Evolutionary conservation across 228 moss, liverwort and hornwort genomes (phyloP).

Genomic region (Sphagnum fallax): DNA sequence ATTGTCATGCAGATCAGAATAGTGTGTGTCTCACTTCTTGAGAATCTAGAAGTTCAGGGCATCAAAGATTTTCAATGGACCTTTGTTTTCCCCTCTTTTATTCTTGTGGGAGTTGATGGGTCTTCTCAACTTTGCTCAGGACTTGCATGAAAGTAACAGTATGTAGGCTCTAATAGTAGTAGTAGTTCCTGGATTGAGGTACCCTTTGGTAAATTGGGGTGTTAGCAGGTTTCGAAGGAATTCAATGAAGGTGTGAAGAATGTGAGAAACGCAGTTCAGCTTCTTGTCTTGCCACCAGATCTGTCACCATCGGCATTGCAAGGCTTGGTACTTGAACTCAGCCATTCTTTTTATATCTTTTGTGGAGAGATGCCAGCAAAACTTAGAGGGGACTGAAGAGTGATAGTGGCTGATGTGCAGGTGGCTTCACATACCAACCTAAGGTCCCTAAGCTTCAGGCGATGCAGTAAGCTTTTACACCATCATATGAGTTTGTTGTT

Average conservation of each 20-base stretch:
- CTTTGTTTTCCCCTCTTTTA: too few species aligned
- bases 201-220: too few species aligned
- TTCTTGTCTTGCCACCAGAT: slow-evolving; percentile 78
- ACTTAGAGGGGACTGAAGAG: neutral
- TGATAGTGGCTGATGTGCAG: slow-evolving; percentile 16
- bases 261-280: slow-evolving; percentile 64
- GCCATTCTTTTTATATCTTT: neutral
- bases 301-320: slow-evolving; percentile 64
- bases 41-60: too few species aligned
- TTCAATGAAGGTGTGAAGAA: slow-evolving; percentile 69
- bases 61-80: too few species aligned
- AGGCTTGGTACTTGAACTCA: slow-evolving; percentile 66
- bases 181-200: too few species aligned
- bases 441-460: slow-evolving; percentile 81
- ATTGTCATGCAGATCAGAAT: too few species aligned
- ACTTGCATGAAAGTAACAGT: too few species aligned
- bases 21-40: too few species aligned
- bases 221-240: slow-evolving; percentile 72
- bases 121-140: too few species aligned
- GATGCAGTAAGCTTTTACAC: slow-evolving; percentile 65
- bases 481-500: neutral
- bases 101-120: too few species aligned
- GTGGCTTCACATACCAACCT: slow-evolving; percentile 80
- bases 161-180: too few species aligned
- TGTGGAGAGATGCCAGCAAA: neutral